Evolutionary conservation across 345 rosid genomes (phyloP), one percentile per base, ranked within the genome.

Genomic region (Luvunga scandens): DNA sequence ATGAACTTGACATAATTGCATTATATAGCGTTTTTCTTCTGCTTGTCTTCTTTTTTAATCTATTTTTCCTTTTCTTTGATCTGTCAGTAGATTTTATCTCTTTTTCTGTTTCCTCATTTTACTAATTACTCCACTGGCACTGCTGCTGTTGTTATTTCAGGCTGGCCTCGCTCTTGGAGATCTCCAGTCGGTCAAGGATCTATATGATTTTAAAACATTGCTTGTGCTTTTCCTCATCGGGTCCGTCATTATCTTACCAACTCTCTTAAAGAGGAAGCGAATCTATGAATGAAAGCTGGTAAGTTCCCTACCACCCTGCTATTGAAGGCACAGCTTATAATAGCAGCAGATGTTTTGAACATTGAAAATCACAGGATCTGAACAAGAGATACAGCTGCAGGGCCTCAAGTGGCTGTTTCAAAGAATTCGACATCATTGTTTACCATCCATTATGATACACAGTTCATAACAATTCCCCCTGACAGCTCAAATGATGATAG

Each of bases 151-250:
- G 56, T 30, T 38, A 34, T 80, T 33, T 74, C 78, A 94, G 98
- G 98, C 95, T 66, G 98, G 98, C 6, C 95, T 92, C 28, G 97
- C 93, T 16, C 91, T 94, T 50, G 97, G 95, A 65, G 97, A 92
- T 82, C 95, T 94, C 68, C 87, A 86, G 83, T 94, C 95, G 38
- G 87, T 93, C 36, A 93, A 88, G 88, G 97, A 92, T 77, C 86
- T 93, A 8, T 93, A 93, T 31, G 97, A 93, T 88, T 92, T 88
- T 77, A 93, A 89, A 83, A 93, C 98, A 8, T 67, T 90, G 82
- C 82, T 86, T 1, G 88, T 92, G 82, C 94, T 93, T 63, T 93
- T 93, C 86, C 91, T 92, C 22, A 92, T 92, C 2, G 97, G 98
- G 8, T 81, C 89, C 22, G 62, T 92, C 83, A 84, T 89, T 62